Evolutionary conservation across 331 rosid genomes (phyloP), one percentile per base, ranked within the genome.

Genomic region (Arachis monticola): DNA sequence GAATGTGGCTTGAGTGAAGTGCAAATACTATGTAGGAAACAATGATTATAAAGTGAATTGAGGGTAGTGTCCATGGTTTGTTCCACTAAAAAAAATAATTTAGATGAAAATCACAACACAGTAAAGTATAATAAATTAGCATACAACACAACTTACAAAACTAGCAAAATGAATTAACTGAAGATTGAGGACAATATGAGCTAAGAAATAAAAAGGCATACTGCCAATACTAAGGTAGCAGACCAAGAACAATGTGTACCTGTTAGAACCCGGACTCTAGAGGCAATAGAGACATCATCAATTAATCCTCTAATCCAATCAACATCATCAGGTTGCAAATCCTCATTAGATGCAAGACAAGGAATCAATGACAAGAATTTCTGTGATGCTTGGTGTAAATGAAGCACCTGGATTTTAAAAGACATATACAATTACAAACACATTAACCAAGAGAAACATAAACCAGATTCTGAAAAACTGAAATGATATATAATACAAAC

Each of bases 361-460:
- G 97, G 91, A 84, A 95, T 87, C 78, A 95, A 74, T 1, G 88
- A 85, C 81, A 83, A 80, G 70, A 95, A 89, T 73, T 92, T 95
- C 38, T 82, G 76, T 55, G 73, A 64, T 1, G 89, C 88, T 52
- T 47, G 67, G 81, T 90, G 90, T 76, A 92, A 61, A 57, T 86
- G 83, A 46, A 87, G 79, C 73, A 95, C 92, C 99, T 90, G 77
- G 45, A 59, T 72, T 61, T 79, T 82, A 44, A 72, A 9, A 44
- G 27, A 22, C 27, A 22, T 22, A 22, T 75, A 69, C 55, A 35
- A 47, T 3, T 46, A 52, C 51, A 76, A 67, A 74, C 35, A 74
- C 5, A 40, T 27, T 46, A 61, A 62, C 64, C 68, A 65, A 66
- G 9, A 72, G 30, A 67, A 73, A 59, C 45, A 76, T 58, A 42